phyloP scores from a whole-genome alignment of 1,139 yeast genomes.

The Pichia norvegensis region DNA sequence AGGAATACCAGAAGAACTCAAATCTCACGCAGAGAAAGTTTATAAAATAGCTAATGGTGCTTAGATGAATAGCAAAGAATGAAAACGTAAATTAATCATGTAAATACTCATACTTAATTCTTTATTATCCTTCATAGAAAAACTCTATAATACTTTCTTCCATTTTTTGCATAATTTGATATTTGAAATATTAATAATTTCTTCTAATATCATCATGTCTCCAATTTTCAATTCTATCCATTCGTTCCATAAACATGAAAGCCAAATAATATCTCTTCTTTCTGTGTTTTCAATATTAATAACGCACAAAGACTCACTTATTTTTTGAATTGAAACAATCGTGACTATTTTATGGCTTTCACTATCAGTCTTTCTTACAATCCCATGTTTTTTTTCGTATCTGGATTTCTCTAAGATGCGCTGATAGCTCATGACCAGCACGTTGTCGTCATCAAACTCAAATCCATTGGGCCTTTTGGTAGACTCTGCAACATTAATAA shows the following conservation, averaged over 20 bases:
- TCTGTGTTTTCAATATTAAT: background rate
- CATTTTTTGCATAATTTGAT: background rate
- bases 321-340: background rate
- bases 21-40: slow-evolving; percentile 8
- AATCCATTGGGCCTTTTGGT: background rate
- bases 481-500: background rate
- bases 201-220: slow-evolving; percentile 16
- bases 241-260: slow-evolving; percentile 18
- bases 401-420: slow-evolving; percentile 2
- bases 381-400: slow-evolving; percentile 7
- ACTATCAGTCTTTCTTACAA: background rate
- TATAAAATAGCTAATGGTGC: slow-evolving; percentile 10
- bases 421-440: background rate
- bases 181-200: background rate
- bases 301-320: slow-evolving; percentile 10
- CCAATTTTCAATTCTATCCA: slow-evolving; percentile 16
- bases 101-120: background rate
- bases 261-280: slow-evolving; percentile 7
- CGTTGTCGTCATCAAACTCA: background rate
- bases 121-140: background rate
- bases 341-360: background rate
- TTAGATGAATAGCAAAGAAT: background rate
- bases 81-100: background rate
- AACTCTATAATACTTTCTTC: background rate
- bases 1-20: slow-evolving; percentile 12